A percentile compares a stretch with the other conserved stretches of the same genome.
These are phyloP conservation scores for Elsinoe fawcettii DNA, from an alignment of 2,329 filamentous ascomycete genomes.

Conservation along the genomic window DNA sequence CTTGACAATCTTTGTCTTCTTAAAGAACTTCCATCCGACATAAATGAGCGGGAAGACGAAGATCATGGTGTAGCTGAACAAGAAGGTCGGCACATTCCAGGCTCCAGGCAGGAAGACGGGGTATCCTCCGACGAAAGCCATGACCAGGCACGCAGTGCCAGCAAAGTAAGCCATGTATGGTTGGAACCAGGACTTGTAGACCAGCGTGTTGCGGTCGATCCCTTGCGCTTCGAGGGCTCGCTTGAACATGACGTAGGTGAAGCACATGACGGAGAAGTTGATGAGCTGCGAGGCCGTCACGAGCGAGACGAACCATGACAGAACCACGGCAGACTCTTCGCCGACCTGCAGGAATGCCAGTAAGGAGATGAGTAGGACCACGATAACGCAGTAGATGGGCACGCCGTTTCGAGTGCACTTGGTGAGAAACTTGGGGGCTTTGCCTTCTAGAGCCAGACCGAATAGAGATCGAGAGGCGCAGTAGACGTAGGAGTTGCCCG, in stretches of 20 bases:
- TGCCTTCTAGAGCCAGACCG: slow-evolving; percentile 60
- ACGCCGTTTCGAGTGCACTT: slow-evolving; percentile 58
- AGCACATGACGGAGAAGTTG: slow-evolving; percentile 61
- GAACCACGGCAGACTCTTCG: slow-evolving; percentile 55
- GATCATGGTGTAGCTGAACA: slow-evolving; percentile 68
- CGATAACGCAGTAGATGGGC: slow-evolving; percentile 62
- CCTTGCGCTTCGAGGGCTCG: slow-evolving; percentile 63
- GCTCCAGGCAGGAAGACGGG: slow-evolving; percentile 62
- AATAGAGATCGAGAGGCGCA: slow-evolving; percentile 62
- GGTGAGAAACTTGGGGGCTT: slow-evolving; percentile 54
- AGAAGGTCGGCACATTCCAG: slow-evolving; percentile 62
- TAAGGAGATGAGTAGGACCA: slow-evolving; percentile 60
- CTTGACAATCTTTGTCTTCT: slow-evolving; percentile 52
- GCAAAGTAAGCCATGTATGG: slow-evolving; percentile 65
- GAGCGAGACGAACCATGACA: slow-evolving; percentile 65
- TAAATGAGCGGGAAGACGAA: slow-evolving; percentile 62
- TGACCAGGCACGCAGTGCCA: slow-evolving; percentile 55
- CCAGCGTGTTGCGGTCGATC: slow-evolving; percentile 57
- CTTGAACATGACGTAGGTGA: slow-evolving; percentile 65
- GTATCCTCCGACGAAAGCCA: slow-evolving; percentile 70
- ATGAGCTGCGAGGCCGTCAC: slow-evolving; percentile 68
- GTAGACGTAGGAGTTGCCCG: slow-evolving; percentile 61
- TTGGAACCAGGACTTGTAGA: slow-evolving; percentile 61
- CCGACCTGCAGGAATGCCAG: slow-evolving; percentile 68
- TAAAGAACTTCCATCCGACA: slow-evolving; percentile 62